Evolutionary conservation across 345 rosid genomes (phyloP).

Genomic region (Salix viminalis): DNA sequence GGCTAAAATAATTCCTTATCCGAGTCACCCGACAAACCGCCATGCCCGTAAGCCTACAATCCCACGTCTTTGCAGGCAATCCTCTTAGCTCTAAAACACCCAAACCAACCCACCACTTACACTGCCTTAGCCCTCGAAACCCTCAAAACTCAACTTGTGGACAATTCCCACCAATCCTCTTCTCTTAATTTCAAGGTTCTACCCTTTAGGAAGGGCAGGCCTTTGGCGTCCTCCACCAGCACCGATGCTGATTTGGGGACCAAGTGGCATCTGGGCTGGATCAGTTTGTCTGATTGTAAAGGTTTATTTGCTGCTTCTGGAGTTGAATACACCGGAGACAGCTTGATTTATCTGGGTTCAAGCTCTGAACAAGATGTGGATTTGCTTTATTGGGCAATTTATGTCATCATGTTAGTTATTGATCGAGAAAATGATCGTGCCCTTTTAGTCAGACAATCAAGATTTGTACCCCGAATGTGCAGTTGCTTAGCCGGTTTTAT

Average conservation of each 20-base stretch:
- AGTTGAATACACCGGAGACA: conserved; percentile 46
- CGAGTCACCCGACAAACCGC: not conserved
- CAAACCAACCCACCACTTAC: conserved; percentile 56
- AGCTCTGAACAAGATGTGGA: conserved; percentile 44
- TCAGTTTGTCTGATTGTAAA: conserved; percentile 58
- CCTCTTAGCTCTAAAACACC: conserved; percentile 56
- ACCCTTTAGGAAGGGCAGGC: conserved; percentile 77
- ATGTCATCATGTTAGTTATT: conserved; percentile 88
- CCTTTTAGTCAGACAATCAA: conserved; percentile 77
- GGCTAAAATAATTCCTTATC: no score
- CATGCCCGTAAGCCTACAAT: conserved; percentile 58
- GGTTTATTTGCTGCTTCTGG: conserved; percentile 40
- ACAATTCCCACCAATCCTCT: conserved; percentile 29
- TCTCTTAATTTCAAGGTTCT: conserved; percentile 66
- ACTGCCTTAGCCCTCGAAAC: conserved; percentile 57
- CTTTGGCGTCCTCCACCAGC: conserved; percentile 51
- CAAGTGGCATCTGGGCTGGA: conserved; percentile 78
- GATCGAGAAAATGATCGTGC: conserved; percentile 79
- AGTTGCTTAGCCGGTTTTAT: conserved; percentile 94
- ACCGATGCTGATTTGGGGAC: conserved; percentile 43
- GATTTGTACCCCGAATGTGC: conserved; percentile 94
- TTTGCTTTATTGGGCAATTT: conserved; percentile 76
- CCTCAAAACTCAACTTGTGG: conserved; percentile 50
- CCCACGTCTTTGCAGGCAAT: conserved; percentile 87
- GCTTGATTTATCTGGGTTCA: conserved; percentile 76